These are phyloP conservation scores for Lecanoromycetidae sp. DNA, from an alignment of 2,329 filamentous ascomycete species.

Conservation along the genomic window DNA sequence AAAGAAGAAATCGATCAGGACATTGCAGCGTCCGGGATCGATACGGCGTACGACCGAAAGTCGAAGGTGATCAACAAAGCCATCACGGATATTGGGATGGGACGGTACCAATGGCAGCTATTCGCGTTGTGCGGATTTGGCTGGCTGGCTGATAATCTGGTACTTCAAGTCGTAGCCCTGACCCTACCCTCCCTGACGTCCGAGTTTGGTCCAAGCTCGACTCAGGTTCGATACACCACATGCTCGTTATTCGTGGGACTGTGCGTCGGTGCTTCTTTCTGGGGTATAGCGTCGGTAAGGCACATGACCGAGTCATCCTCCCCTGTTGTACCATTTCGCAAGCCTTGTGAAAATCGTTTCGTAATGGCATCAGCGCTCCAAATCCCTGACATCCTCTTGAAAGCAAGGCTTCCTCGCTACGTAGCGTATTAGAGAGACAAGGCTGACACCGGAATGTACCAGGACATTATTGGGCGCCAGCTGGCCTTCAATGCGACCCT, in stretches of 20 bases:
- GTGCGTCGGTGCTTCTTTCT: conserved; percentile 65
- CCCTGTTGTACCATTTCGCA: no score
- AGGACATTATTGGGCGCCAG: conserved; percentile 67
- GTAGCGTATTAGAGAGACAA: no score
- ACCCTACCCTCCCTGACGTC: conserved; percentile 61
- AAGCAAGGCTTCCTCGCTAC: no score
- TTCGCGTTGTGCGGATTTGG: conserved; percentile 74
- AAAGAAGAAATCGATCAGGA: conserved; percentile 55
- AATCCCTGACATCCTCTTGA: no score
- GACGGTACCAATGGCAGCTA: conserved; percentile 72
- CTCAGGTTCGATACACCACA: conserved; percentile 67
- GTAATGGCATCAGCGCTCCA: no score
- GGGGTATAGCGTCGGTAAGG: conserved; percentile 67
- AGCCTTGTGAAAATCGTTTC: no score
- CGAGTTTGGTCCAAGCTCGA: conserved; percentile 60
- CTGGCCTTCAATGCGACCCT: conserved; percentile 73
- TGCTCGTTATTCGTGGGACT: conserved; percentile 64
- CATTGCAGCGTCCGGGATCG: conserved; percentile 42
- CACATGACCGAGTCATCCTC: no score
- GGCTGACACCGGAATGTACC: no score
- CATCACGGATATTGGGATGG: conserved; percentile 81
- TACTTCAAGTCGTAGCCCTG: conserved; percentile 55
- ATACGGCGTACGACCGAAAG: conserved; percentile 66
- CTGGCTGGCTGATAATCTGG: conserved; percentile 65
- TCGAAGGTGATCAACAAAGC: conserved; percentile 74